Base-by-base conservation (phyloP, 148 eudicot genomes). In the Vaccinium myrtillus region DNA sequence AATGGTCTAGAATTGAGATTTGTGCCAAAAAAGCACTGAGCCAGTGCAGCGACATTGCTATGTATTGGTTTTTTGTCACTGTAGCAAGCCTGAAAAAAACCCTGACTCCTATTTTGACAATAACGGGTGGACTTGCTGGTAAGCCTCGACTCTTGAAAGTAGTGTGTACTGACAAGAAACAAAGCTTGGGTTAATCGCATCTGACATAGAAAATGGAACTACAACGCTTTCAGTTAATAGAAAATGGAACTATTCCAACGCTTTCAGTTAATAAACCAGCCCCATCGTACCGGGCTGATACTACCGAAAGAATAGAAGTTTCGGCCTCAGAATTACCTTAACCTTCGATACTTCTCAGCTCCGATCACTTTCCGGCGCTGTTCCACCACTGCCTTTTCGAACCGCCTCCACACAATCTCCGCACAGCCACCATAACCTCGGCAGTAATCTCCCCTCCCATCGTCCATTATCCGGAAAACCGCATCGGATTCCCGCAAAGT, bases 321-420 rank as follows among this genome's bases (percentile, higher is more conserved):
- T 61, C 50, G 51, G 50, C 18, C 18, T 6, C 54, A 0, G 67
- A 54, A 16, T 51, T 84, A 94, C 98, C 98, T 92, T 89, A 93
- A 90, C 77, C 86, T 89, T 75, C 88, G 91, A 81, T 86, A 94
- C 0, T 87, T 89, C 27, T 88, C 90, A 0, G 89, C 87, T 14
- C 94, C 94, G 88, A 91, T 88, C 50, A 89, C 88, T 30, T 90
- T 92, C 4, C 88, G 55, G 63, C 91, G 93, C 91, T 88, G 87
- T 67, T 88, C 91, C 51, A 82, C 50, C 88, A 90, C 89, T 49
- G 88, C 90, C 80, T 86, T 73, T 59, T 90, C 93, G 15, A 91
- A 87, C 30, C 90, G 86, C 70, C 89, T 86, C 96, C 96, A 94
- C 63, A 88, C 92, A 58, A 93, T 87, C 89, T 88, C 93, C 82